A percentile compares a stretch with the other conserved stretches of the same genome.
These are phyloP conservation scores for Aschersonia sp. DNA, from an alignment of 2,329 filamentous ascomycete species.

Conservation along the genomic window DNA sequence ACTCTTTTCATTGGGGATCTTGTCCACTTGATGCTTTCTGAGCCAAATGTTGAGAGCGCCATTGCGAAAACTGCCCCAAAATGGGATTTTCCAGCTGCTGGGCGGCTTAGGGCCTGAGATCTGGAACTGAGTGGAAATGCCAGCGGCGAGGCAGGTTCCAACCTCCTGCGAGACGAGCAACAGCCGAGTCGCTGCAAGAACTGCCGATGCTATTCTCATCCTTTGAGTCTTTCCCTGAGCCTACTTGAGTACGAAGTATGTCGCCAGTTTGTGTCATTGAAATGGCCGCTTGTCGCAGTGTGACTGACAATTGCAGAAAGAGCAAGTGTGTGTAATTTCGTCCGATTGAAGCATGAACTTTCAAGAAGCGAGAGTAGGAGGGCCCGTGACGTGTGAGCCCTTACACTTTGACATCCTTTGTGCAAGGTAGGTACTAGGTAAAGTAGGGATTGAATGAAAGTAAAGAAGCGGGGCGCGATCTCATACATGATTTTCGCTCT, in stretches of 20 bases:
- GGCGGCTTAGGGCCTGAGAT: conserved; percentile 2
- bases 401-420: no score
- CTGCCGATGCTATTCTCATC: conserved; percentile 1
- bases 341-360: no score
- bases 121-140: background rate
- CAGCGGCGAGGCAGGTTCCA: background rate
- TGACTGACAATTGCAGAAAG: background rate
- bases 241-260: background rate
- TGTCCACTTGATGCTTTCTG: conserved; percentile 22
- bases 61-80: conserved; percentile 35
- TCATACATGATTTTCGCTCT: no score
- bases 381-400: no score
- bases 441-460: no score
- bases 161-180: background rate
- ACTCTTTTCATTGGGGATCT: conserved; percentile 10
- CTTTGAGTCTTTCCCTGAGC: background rate
- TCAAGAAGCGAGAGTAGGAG: no score
- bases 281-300: background rate
- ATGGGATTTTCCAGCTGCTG: conserved; percentile 24
- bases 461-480: no score
- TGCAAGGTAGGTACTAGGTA: no score
- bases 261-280: background rate
- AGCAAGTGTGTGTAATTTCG: no score
- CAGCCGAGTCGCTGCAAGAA: background rate
- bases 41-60: conserved; percentile 34